These are phyloP conservation scores for Penicillium sp. DNA, from an alignment of 2,329 filamentous ascomycete genomes.

Conservation along the genomic window DNA sequence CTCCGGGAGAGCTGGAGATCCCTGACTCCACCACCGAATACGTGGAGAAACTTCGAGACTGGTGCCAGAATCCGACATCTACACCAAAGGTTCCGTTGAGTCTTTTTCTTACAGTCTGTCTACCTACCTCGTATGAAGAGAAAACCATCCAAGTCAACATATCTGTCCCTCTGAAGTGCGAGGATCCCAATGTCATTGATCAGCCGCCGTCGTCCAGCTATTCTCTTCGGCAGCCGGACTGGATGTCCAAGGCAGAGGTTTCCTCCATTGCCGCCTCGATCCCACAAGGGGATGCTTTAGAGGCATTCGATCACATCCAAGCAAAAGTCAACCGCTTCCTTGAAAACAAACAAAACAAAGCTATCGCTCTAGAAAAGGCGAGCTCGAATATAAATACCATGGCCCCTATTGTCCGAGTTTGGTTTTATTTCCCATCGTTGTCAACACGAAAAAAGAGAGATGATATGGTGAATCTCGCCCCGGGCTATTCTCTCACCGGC, in stretches of 20 bases:
- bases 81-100: constrained; percentile 23
- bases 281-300: constrained; percentile 51
- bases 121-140: constrained; percentile 29
- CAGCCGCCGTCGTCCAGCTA: constrained; percentile 31
- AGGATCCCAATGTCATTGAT: constrained; percentile 16
- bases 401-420: constrained; percentile 54
- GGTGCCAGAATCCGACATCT: constrained; percentile 27
- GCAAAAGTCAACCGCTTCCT: constrained; percentile 41
- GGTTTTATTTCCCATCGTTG: constrained; percentile 68
- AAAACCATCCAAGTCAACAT: constrained; percentile 35
- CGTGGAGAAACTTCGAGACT: constrained; percentile 32
- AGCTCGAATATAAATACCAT: constrained; percentile 3
- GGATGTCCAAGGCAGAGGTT: constrained; percentile 58
- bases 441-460: constrained; percentile 63
- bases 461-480: constrained; percentile 60
- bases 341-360: constrained; percentile 16
- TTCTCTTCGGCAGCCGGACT: constrained; percentile 54
- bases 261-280: constrained; percentile 45
- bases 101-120: constrained; percentile 28
- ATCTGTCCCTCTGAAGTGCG: constrained; percentile 30
- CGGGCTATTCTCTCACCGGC: constrained; percentile 58
- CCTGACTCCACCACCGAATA: constrained; percentile 39
- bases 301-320: constrained; percentile 51
- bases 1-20: constrained; percentile 45
- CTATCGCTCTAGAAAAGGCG: not conserved